Percentiles rank a stretch among this genome's conserved stretches.
These are phyloP conservation scores for Tricholoma matsutake DNA, from an alignment of 768 basidiomycete genomes.

Conservation along the genomic window DNA sequence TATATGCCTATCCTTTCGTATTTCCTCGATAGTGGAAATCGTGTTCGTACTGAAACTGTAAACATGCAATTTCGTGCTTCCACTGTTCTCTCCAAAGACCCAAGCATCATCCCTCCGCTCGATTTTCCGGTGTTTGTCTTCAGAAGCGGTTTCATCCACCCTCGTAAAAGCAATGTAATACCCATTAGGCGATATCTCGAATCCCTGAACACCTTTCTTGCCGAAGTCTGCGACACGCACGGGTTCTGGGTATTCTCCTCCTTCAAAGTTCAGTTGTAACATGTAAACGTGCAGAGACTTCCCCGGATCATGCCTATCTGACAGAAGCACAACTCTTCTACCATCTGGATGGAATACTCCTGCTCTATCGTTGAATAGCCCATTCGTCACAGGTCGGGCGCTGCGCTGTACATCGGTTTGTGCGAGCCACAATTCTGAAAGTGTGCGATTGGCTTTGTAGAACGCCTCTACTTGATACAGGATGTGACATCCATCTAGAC, in stretches of 20 bases:
- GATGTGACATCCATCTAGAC: conserved; percentile 26
- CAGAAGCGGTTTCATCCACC: conserved; percentile 11
- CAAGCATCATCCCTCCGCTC: conserved; percentile 23
- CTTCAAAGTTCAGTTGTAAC: conserved; percentile 13
- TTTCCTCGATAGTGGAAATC: conserved; percentile 16
- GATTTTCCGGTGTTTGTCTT: conserved; percentile 12
- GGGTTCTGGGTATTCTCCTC: background rate
- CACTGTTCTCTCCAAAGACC: conserved; percentile 23
- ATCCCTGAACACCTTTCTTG: conserved; percentile 21
- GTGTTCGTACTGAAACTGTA: conserved; percentile 24
- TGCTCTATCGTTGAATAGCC: conserved; percentile 26
- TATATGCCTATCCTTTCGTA: conserved; percentile 24
- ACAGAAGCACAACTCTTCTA: conserved; percentile 26
- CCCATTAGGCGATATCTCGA: conserved; percentile 32
- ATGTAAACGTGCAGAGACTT: conserved; percentile 22
- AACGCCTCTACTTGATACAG: conserved; percentile 32
- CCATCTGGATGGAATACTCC: conserved; percentile 32
- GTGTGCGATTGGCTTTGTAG: conserved; percentile 22
- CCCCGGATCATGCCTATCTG: conserved; percentile 28
- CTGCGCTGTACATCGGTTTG: conserved; percentile 22
- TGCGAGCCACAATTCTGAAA: conserved; percentile 32
- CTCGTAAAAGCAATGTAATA: conserved; percentile 27
- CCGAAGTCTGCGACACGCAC: background rate
- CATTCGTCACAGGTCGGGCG: conserved; percentile 26
- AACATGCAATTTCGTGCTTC: conserved; percentile 16